These are phyloP conservation scores for Podila epigama DNA, from an alignment of 192 early-diverging fungal species.

Conservation along the genomic window DNA sequence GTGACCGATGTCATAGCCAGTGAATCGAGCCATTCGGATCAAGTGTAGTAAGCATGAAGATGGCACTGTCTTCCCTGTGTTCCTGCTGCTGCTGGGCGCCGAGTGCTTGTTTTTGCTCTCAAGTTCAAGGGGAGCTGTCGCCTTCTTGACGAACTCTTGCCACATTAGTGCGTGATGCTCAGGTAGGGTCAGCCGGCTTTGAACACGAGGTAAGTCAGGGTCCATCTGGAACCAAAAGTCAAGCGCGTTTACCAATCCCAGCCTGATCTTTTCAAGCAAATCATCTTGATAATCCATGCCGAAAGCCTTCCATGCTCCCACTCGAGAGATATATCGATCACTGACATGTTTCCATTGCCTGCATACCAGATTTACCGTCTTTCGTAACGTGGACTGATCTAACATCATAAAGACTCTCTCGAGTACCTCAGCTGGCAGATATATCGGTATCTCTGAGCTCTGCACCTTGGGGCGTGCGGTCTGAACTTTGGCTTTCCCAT, in stretches of 20 bases:
- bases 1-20: not conserved
- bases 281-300: not conserved
- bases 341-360: not conserved
- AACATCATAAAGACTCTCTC: not conserved
- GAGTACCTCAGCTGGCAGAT: not conserved
- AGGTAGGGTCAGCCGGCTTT: not conserved
- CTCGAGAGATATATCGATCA: not conserved
- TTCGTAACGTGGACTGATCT: not conserved
- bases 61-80: not conserved
- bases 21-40: not conserved
- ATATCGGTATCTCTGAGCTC: not conserved
- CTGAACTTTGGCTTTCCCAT: not conserved
- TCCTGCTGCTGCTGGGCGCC: not conserved
- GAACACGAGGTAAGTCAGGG: not conserved
- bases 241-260: not conserved
- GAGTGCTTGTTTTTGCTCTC: not conserved
- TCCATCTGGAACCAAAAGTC: not conserved
- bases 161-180: not conserved
- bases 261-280: not conserved
- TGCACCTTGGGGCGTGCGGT: not conserved
- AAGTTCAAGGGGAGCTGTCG: not conserved
- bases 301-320: not conserved
- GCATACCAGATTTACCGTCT: not conserved
- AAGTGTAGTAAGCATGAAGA: not conserved
- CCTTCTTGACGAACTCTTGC: not conserved